Evolutionary conservation across 768 basidiomycete species (phyloP).

Genomic region (Russula ochroleuca): DNA sequence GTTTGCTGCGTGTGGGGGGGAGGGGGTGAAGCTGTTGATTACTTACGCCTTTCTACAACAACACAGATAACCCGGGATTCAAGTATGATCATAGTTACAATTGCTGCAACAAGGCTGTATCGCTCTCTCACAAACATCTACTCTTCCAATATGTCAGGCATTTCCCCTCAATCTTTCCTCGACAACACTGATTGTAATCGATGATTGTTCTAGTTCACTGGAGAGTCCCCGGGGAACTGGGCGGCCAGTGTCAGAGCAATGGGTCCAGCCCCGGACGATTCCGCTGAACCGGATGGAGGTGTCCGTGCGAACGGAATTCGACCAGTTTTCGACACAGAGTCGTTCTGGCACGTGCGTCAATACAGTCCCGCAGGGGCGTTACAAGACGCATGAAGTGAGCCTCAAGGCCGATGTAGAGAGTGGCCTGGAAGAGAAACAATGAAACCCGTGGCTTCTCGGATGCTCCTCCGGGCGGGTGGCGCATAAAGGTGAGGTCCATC

Average conservation of each 20-base stretch:
- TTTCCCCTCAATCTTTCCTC: neutral
- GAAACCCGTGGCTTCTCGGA: too few relatives aligned
- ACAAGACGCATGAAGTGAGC: too few relatives aligned
- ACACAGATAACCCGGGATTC: neutral
- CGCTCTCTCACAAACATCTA: neutral
- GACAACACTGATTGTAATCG: neutral
- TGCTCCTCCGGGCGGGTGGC: too few relatives aligned
- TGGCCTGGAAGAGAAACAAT: too few relatives aligned
- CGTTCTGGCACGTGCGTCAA: too few relatives aligned
- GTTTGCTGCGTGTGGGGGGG: neutral
- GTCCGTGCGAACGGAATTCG: too few relatives aligned
- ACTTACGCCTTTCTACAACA: neutral
- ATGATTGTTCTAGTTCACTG: neutral
- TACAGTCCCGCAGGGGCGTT: too few relatives aligned
- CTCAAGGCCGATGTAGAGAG: too few relatives aligned
- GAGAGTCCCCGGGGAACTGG: too few relatives aligned
- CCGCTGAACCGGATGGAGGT: too few relatives aligned
- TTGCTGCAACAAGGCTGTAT: neutral
- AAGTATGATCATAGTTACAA: neutral
- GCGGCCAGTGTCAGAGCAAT: neutral
- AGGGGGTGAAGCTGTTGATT: neutral
- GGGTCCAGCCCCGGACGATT: too few relatives aligned
- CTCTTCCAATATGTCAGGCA: neutral
- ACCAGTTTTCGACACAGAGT: neutral
- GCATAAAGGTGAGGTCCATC: too few relatives aligned